Evolutionary conservation across 306 rosid genomes (phyloP), one percentile per base, ranked within the genome.

Genomic region (Gynostemma pentaphyllum): DNA sequence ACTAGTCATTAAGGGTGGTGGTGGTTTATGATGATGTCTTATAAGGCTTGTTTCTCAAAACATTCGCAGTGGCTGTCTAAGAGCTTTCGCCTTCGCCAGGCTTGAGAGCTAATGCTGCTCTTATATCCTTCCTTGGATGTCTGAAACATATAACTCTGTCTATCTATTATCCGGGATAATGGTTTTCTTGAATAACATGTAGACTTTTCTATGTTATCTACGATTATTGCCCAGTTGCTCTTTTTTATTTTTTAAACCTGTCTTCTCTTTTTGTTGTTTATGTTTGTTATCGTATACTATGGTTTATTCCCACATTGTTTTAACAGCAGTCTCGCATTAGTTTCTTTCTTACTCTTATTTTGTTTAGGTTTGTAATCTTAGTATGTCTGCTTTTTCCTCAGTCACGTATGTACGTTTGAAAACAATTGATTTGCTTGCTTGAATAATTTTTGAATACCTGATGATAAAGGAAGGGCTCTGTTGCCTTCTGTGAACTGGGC

Each of bases 401-500:
- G 4, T n/a, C n/a, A n/a, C n/a, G n/a, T n/a, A n/a, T n/a, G n/a
- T n/a, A n/a, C n/a, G n/a, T n/a, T n/a, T n/a, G n/a, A n/a, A n/a
- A n/a, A 27, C 1, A 51, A 23, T 2, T 54, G 14, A 54, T 28
- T 28, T 54, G 21, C 61, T 27, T 54, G 0, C 2, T 37, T 54
- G 10, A 26, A 54, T 0, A 29, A 15, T 40, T 21, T 65, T 16
- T 47, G 23, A 19, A 23, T 19, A 64, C 71, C 82, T 75, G 83
- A 75, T 68, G 63, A 64, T 29, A 44, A 74, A 79, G 72, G 70
- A 75, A 73, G 82, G 70, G 89, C 57, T 19, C 64, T 82, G 78
- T 72, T 75, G 74, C 76, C 78, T 57, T 16, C 0, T 74, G 78
- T 82, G 86, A 74, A 47, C 76, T 44, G 78, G 46, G 65, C 78